phyloP scores from a whole-genome alignment of 257 asterid species.

The Anisodus acutangulus region DNA sequence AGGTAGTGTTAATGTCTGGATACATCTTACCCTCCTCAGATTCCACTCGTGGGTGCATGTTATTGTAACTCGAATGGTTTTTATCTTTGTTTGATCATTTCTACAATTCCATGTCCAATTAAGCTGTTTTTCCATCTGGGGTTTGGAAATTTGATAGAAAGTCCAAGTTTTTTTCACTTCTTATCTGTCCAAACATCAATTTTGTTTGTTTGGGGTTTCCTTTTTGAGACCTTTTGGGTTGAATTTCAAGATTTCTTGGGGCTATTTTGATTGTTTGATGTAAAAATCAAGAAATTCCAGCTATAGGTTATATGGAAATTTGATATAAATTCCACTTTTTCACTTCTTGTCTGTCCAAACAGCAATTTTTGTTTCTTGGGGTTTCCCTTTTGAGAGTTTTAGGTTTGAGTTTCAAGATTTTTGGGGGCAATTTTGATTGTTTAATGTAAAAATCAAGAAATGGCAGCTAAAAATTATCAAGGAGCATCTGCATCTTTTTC shows the following conservation, averaged over 20 bases:
- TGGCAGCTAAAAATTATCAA: slow-evolving; percentile 32
- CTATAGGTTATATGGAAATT: not conserved
- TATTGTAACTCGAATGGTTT: too few relatives aligned
- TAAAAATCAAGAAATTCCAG: slow-evolving; percentile 30
- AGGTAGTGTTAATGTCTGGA: too few relatives aligned
- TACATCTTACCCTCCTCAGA: too few relatives aligned
- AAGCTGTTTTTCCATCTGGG: not conserved
- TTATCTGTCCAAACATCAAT: not conserved
- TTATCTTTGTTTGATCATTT: not conserved
- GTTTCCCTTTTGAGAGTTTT: not conserved
- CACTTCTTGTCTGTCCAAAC: not conserved
- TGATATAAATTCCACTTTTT: not conserved
- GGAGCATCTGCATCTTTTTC: slow-evolving; percentile 27
- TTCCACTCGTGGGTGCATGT: too few relatives aligned
- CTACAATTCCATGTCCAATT: not conserved
- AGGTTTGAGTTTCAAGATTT: not conserved
- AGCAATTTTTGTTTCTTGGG: not conserved
- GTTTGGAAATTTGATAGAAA: not conserved
- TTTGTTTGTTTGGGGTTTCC: not conserved
- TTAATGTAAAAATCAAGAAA: slow-evolving; percentile 27
- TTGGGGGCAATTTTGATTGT: not conserved
- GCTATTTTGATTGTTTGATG: slow-evolving; percentile 22
- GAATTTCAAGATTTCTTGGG: not conserved
- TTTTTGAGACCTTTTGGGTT: not conserved
- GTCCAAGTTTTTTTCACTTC: not conserved